phyloP scores from a whole-genome alignment of 2,329 filamentous ascomycete genomes.

The Botrytis deweyae region DNA sequence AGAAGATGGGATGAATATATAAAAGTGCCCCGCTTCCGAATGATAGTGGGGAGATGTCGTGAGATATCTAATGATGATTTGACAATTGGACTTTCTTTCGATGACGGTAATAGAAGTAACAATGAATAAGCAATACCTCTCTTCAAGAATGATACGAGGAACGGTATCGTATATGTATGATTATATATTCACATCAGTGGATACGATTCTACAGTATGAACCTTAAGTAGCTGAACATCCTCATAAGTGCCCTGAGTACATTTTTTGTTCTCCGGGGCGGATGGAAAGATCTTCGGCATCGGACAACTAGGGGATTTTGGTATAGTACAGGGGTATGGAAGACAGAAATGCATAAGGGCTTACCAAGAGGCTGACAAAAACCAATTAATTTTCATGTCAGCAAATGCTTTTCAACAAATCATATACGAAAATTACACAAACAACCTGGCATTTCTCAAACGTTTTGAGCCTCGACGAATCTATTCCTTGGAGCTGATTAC shows the following conservation, averaged over 20 bases:
- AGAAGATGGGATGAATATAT: slow-evolving; percentile 16
- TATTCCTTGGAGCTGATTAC: not conserved
- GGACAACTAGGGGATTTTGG: not conserved
- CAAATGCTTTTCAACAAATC: slow-evolving; percentile 21
- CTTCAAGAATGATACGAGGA: not conserved
- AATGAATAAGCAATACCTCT: not conserved
- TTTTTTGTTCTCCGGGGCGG: not conserved
- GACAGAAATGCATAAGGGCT: not conserved
- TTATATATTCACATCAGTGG: not conserved
- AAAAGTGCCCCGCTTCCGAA: slow-evolving; percentile 20
- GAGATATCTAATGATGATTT: not conserved
- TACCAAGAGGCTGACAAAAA: slow-evolving; percentile 24
- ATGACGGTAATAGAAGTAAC: not conserved
- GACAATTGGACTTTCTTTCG: not conserved
- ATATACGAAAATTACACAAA: not conserved
- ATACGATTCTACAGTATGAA: not conserved
- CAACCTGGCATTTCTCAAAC: not conserved
- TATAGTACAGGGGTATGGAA: not conserved
- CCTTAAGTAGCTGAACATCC: not conserved
- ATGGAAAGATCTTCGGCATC: slow-evolving; percentile 1
- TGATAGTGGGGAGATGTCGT: slow-evolving; percentile 13
- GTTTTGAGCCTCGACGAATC: not conserved
- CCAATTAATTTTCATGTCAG: slow-evolving; percentile 27
- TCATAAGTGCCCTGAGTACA: not conserved
- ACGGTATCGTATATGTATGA: not conserved